Evolutionary conservation across 2,329 filamentous ascomycete species (phyloP).

Genomic region (Pseudomassariella vexata): DNA sequence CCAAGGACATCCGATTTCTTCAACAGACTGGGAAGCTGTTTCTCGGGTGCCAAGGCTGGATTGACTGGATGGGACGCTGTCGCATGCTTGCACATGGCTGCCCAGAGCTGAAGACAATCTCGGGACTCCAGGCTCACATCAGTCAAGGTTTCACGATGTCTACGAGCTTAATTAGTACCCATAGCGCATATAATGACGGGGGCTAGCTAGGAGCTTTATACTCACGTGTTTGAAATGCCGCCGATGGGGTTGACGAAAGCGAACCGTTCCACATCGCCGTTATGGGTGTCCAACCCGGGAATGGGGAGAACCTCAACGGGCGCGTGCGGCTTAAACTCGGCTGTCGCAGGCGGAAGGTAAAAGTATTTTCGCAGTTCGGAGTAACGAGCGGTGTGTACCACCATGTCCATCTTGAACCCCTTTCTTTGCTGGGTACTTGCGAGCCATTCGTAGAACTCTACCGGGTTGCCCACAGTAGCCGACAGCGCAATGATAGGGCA

Average conservation of each 20-base stretch:
- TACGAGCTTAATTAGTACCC: slow-evolving; percentile 11
- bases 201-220: slow-evolving; percentile 12
- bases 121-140: slow-evolving; percentile 66
- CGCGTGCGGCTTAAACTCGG: slow-evolving; percentile 46
- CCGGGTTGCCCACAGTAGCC: slow-evolving; percentile 71
- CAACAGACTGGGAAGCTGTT: slow-evolving; percentile 45
- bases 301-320: slow-evolving; percentile 33
- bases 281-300: slow-evolving; percentile 38
- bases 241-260: slow-evolving; percentile 61
- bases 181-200: slow-evolving; percentile 9
- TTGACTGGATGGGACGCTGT: slow-evolving; percentile 44
- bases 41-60: slow-evolving; percentile 40
- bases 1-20: slow-evolving; percentile 59
- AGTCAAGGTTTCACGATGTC: slow-evolving; percentile 55
- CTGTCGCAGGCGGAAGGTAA: slow-evolving; percentile 46
- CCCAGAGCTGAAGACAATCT: slow-evolving; percentile 64
- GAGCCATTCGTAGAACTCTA: slow-evolving; percentile 66
- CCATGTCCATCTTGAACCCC: slow-evolving; percentile 59
- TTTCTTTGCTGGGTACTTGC: slow-evolving; percentile 55
- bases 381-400: slow-evolving; percentile 64
- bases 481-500: slow-evolving; percentile 64
- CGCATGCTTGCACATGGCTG: slow-evolving; percentile 54
- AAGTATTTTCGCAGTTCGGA: slow-evolving; percentile 74
- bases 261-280: slow-evolving; percentile 42
- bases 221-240: slow-evolving; percentile 53